A percentile compares a stretch with the other conserved stretches of the same genome.
Evolutionary conservation across 2,329 filamentous ascomycete genomes (phyloP).

Genomic region (Raffaelea ambrosiae): DNA sequence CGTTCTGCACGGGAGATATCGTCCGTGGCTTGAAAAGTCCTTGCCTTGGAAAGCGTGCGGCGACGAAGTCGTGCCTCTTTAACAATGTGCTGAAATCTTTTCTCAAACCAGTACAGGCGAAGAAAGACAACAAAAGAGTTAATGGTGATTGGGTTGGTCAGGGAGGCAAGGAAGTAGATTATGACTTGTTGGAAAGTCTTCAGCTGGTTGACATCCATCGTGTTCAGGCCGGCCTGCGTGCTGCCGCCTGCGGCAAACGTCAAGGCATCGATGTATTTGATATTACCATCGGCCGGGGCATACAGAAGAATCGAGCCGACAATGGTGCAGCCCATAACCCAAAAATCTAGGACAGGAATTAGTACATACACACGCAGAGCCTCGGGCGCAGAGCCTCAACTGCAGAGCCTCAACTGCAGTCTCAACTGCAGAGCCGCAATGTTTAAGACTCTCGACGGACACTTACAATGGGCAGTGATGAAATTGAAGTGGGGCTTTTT

Average conservation of each 20-base stretch:
- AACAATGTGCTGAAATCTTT: constrained; percentile 80
- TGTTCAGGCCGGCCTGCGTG: constrained; percentile 91
- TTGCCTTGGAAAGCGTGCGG: constrained; percentile 53
- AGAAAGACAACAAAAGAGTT: constrained; percentile 84
- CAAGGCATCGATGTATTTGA: constrained; percentile 78
- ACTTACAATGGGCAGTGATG: constrained; percentile 69
- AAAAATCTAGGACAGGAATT: constrained; percentile 33
- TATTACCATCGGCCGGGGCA: constrained; percentile 42
- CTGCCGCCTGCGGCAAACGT: constrained; percentile 80
- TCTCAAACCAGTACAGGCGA: constrained; percentile 96
- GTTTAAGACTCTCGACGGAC: no score
- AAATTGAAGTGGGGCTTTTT: constrained; percentile 68
- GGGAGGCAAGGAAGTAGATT: constrained; percentile 61
- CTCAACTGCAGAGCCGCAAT: no score
- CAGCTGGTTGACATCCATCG: constrained; percentile 58
- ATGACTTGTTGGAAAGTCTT: constrained; percentile 67
- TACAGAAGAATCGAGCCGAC: constrained; percentile 72
- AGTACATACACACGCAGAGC: no score
- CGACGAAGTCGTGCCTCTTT: constrained; percentile 61
- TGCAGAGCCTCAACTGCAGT: no score
- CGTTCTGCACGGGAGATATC: constrained; percentile 44
- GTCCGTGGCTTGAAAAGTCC: constrained; percentile 35
- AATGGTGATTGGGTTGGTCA: constrained; percentile 77
- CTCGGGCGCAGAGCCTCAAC: no score
- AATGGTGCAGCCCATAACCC: constrained; percentile 67